These are phyloP conservation scores for Haplographium delicatum DNA, from an alignment of 495 filamentous ascomycete genomes.

Conservation along the genomic window DNA sequence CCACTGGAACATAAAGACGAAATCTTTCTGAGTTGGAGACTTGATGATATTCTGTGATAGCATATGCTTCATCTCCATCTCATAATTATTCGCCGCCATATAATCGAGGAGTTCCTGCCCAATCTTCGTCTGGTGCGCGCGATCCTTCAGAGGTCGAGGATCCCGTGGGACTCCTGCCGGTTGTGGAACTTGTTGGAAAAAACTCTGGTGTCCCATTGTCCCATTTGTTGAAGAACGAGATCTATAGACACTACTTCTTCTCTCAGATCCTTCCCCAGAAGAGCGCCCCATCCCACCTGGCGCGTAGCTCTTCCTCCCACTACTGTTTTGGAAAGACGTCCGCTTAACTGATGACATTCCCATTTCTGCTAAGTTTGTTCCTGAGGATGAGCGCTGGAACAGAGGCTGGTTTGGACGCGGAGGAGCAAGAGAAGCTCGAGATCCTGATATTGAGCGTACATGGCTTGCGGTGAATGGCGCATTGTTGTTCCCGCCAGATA, in stretches of 20 bases:
- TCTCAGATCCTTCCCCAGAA: conserved; percentile 47
- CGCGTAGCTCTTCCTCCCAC: conserved; percentile 65
- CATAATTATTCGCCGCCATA: conserved; percentile 83
- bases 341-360: conserved; percentile 84
- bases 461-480: conserved; percentile 62
- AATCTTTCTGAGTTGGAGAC: conserved; percentile 97
- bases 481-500: conserved; percentile 55
- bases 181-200: conserved; percentile 80
- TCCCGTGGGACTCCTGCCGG: conserved; percentile 77
- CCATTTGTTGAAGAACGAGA: conserved; percentile 51
- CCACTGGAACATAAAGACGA: conserved; percentile 95
- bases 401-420: conserved; percentile 75
- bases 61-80: conserved; percentile 93
- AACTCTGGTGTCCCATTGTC: conserved; percentile 70
- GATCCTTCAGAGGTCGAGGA: conserved; percentile 82
- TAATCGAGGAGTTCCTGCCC: conserved; percentile 89
- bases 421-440: conserved; percentile 78
- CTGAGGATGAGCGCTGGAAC: conserved; percentile 78
- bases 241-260: conserved; percentile 85
- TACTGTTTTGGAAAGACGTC: conserved; percentile 64
- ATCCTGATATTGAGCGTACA: conserved; percentile 71
- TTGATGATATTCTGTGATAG: conserved; percentile 81
- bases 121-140: conserved; percentile 71
- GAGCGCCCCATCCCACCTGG: conserved; percentile 49
- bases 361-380: conserved; percentile 65